Evolutionary conservation across 2,329 filamentous ascomycete genomes (phyloP).

Genomic region (Exserohilum rostratum): DNA sequence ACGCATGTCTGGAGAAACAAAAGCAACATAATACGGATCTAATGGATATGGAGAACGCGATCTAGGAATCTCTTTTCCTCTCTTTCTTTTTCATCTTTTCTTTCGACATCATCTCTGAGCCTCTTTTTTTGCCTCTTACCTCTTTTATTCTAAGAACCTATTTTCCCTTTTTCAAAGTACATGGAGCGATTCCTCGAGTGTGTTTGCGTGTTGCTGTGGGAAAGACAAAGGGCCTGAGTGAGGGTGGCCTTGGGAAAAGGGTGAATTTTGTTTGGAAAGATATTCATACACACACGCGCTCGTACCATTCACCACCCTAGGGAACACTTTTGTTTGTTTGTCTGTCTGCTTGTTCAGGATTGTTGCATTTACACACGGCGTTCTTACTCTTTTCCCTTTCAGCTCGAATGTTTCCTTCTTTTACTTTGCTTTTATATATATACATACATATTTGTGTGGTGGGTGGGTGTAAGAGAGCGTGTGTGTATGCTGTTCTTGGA

Average conservation of each 20-base stretch:
- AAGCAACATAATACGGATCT: conserved; percentile 9
- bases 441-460: too few species aligned
- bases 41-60: conserved; percentile 8
- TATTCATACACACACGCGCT: too few species aligned
- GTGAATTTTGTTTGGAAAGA: too few species aligned
- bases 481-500: too few species aligned
- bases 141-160: background rate
- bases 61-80: background rate
- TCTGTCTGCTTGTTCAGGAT: background rate
- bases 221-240: too few species aligned
- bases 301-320: background rate
- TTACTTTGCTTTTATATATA: too few species aligned
- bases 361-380: conserved; percentile 11
- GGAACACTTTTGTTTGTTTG: background rate
- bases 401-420: background rate
- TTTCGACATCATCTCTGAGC: conserved; percentile 3
- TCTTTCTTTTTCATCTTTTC: background rate
- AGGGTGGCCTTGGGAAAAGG: too few species aligned
- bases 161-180: too few species aligned
- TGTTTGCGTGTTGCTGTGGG: too few species aligned
- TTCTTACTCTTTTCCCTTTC: background rate
- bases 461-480: too few species aligned
- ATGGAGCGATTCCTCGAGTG: too few species aligned
- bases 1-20: conserved; percentile 11
- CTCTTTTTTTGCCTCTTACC: background rate